Evolutionary conservation across 1,139 yeast genomes (phyloP).

Genomic region (Yamadazyma friedrichii): DNA sequence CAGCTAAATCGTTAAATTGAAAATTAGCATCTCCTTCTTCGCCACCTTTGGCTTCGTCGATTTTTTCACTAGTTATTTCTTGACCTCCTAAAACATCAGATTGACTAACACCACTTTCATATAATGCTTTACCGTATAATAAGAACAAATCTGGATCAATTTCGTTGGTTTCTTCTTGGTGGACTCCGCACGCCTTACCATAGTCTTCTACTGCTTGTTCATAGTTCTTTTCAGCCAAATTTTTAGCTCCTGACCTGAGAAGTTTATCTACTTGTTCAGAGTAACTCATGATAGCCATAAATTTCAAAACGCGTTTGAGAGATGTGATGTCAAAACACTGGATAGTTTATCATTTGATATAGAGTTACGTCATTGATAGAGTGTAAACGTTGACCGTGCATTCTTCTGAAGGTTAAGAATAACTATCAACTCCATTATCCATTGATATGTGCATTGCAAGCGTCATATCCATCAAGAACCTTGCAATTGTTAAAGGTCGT

Average conservation of each 20-base stretch:
- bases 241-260: conserved; percentile 37
- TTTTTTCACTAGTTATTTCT: conserved; percentile 23
- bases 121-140: conserved; percentile 78
- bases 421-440: background rate
- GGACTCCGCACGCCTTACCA: conserved; percentile 70
- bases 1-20: conserved; percentile 57
- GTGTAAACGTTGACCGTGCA: too few relatives aligned
- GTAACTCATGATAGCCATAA: conserved; percentile 9
- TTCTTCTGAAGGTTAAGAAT: too few relatives aligned
- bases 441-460: too few relatives aligned
- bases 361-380: too few relatives aligned
- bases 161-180: conserved; percentile 48
- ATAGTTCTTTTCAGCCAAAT: conserved; percentile 58
- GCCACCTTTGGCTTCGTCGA: conserved; percentile 16
- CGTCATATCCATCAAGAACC: too few relatives aligned
- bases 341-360: too few relatives aligned
- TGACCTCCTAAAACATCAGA: conserved; percentile 79
- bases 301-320: conserved; percentile 5
- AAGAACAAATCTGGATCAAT: conserved; percentile 71
- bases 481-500: conserved; percentile 1
- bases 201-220: conserved; percentile 70
- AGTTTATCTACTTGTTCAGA: conserved; percentile 17
- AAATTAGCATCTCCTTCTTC: conserved; percentile 37
- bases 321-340: background rate
- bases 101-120: conserved; percentile 70